Base-by-base conservation (phyloP, 176 grass and related monocot genomes). In the Alloteropsis semialata region DNA sequence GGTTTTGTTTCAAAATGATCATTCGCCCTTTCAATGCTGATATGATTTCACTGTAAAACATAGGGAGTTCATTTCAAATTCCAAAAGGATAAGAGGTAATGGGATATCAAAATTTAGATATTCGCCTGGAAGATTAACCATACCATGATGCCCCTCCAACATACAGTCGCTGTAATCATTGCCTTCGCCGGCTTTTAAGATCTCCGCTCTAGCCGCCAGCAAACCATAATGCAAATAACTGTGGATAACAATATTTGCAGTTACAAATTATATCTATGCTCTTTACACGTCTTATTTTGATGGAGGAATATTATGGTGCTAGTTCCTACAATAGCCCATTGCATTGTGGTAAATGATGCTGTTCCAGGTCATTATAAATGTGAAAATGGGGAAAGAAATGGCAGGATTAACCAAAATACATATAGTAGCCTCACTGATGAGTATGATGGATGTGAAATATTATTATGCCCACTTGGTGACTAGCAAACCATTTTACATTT, bases 141-240 rank as follows among this genome's bases (percentile, higher is more conserved):
- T 91, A 98, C 95, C 95, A 72, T 86, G 86, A 92, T 98, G 86
- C 53, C 95, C 92, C 36, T 88, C 81, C 56, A 98, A 87, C 73
- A 98, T 93, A 62, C 95, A 95, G 70, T 91, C 94, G 66, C 60
- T 94, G 69, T 85, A 69, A 85, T 81, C 77, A 64, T 59, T 79
- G 38, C 69, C 89, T 83, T 92, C 91, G 17, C 84, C 32, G 1
- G 83, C 82, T 79, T 95, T 95, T 80, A 98, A 89, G 73, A 96
- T 96, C 80, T 98, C 93, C 60, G 93, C 96, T 92, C 96, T 95
- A 82, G 93, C 92, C 64, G 96, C 96, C 88, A 98, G 85, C 77
- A 98, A 78, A 25, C 96, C 96, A 81, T 93, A 98, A 90, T 80
- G 96, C 82, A 98, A 86, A 84, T 98, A 98, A 85, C 96, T 98